phyloP scores from a whole-genome alignment of 495 filamentous ascomycete species.

The Penicillium waksmanii region DNA sequence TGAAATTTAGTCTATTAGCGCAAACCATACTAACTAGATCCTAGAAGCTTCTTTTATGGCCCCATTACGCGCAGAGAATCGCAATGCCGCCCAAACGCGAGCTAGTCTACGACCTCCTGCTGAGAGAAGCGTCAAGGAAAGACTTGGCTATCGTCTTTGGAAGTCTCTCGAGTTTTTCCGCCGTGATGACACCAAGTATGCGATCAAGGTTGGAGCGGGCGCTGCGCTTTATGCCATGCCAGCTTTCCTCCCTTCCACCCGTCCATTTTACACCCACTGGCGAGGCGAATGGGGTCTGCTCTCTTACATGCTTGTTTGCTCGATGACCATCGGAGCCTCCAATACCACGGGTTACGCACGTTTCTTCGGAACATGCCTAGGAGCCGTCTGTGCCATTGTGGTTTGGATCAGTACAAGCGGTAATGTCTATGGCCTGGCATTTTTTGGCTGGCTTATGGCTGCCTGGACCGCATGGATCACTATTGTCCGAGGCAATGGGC shows the following conservation, averaged over 20 bases:
- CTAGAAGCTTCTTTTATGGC: conserved; percentile 4
- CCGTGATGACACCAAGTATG: conserved; percentile 74
- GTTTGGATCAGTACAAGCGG: conserved; percentile 76
- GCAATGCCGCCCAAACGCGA: conserved; percentile 8
- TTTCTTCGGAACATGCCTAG: conserved; percentile 86
- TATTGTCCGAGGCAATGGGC: conserved; percentile 78
- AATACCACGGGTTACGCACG: conserved; percentile 88
- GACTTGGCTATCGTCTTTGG: conserved; percentile 60
- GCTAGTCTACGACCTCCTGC: conserved; percentile 7
- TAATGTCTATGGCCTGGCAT: conserved; percentile 72
- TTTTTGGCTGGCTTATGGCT: conserved; percentile 79
- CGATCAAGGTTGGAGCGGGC: conserved; percentile 89
- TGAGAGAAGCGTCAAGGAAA: conserved; percentile 31
- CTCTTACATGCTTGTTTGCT: conserved; percentile 97
- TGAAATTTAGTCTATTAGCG: neutral
- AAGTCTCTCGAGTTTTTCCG: conserved; percentile 60
- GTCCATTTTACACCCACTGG: conserved; percentile 85
- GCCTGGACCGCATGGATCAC: conserved; percentile 89
- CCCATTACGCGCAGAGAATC: conserved; percentile 12
- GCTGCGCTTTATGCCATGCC: conserved; percentile 85
- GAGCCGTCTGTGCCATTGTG: conserved; percentile 72
- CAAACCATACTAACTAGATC: neutral
- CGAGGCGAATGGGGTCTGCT: conserved; percentile 95
- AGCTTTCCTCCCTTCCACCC: conserved; percentile 76
- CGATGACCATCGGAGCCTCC: conserved; percentile 93